Conservation (phyloP, 768 basidiomycete genomes). For the Lactarius sp. region DNA sequence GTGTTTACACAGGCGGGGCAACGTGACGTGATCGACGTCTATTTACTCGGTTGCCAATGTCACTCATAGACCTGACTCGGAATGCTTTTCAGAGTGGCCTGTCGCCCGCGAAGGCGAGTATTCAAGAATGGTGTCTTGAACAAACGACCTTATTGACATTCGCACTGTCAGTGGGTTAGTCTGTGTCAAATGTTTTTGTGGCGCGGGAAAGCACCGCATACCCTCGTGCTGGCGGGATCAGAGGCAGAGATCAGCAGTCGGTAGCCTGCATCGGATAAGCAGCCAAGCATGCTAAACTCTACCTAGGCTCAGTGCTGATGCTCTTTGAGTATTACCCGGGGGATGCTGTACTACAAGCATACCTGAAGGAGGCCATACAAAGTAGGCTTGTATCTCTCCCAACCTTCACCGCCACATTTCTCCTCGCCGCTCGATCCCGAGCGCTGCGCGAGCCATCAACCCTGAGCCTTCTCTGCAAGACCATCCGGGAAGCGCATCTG, state of each 20-base stretch:
- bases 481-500: constrained; percentile 61
- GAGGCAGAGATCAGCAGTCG: constrained; percentile 60
- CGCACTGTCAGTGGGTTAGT: constrained; percentile 53
- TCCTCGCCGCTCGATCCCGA: constrained; percentile 60
- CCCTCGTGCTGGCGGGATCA: constrained; percentile 30
- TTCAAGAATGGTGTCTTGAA: background rate
- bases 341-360: constrained; percentile 61
- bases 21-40: background rate
- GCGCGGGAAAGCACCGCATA: constrained; percentile 39
- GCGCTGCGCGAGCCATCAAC: constrained; percentile 62
- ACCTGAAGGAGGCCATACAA: constrained; percentile 56
- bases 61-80: constrained; percentile 61
- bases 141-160: constrained; percentile 9
- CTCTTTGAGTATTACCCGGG: constrained; percentile 66
- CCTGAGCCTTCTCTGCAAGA: constrained; percentile 62
- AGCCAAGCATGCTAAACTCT: background rate
- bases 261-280: constrained; percentile 25
- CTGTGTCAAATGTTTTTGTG: constrained; percentile 59
- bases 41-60: constrained; percentile 40
- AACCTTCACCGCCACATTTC: constrained; percentile 59
- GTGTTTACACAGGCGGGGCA: background rate
- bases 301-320: constrained; percentile 60
- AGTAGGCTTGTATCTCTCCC: constrained; percentile 52
- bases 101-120: constrained; percentile 54
- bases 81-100: constrained; percentile 72